Evolutionary conservation across 2,329 filamentous ascomycete genomes (phyloP).

Genomic region (Chaetomium olivaceum): DNA sequence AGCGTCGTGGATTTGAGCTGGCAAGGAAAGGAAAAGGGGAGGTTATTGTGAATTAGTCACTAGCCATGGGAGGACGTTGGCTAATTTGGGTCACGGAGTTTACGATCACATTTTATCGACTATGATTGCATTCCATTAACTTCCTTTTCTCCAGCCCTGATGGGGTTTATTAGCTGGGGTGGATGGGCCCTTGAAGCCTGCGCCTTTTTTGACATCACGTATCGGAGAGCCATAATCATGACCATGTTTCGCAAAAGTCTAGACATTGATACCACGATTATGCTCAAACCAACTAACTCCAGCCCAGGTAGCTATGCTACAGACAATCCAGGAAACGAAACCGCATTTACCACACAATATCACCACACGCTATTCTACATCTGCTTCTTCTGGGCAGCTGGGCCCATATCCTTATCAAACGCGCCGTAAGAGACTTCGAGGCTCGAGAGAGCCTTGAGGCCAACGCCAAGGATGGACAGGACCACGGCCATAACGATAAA

Average conservation of each 20-base stretch:
- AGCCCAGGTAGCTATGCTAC: slow-evolving; percentile 23
- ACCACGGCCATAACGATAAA: slow-evolving; percentile 70
- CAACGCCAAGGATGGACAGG: slow-evolving; percentile 75
- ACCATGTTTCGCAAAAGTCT: slow-evolving; percentile 7
- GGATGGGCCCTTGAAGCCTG: background rate
- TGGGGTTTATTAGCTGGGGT: background rate
- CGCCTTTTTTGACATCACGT: background rate
- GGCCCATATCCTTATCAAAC: slow-evolving; percentile 94
- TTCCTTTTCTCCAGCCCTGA: background rate
- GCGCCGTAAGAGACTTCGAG: slow-evolving; percentile 90
- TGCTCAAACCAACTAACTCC: slow-evolving; percentile 29
- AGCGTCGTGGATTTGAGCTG: slow-evolving; percentile 19
- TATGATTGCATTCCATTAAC: background rate
- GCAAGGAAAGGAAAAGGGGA: background rate
- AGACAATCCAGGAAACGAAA: slow-evolving; percentile 21
- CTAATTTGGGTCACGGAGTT: slow-evolving; percentile 21
- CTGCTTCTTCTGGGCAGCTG: slow-evolving; percentile 79
- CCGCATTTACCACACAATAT: slow-evolving; percentile 18
- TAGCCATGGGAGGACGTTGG: slow-evolving; percentile 31
- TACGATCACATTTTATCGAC: background rate
- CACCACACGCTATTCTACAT: slow-evolving; percentile 19
- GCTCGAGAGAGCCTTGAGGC: slow-evolving; percentile 72
- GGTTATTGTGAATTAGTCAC: slow-evolving; percentile 1
- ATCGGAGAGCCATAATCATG: background rate
- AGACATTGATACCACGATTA: slow-evolving; percentile 23